Percentiles rank a stretch among this genome's conserved stretches.
phyloP scores from a whole-genome alignment of 1,284 basidiomycete genomes.

The Ustilago nuda region DNA sequence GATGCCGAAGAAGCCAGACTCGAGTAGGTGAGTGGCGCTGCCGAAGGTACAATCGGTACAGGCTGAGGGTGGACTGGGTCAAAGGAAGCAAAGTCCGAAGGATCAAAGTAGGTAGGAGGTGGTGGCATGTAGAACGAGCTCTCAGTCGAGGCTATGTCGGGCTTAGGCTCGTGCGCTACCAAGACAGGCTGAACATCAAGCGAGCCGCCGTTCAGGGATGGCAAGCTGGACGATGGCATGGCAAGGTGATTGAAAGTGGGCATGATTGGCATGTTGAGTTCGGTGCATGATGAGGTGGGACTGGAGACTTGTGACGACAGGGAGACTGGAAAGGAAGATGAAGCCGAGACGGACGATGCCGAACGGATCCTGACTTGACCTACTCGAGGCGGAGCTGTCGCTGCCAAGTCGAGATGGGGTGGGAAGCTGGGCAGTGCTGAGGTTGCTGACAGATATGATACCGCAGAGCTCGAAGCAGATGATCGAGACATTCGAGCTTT shows the following conservation, averaged over 20 bases:
- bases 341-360: constrained; percentile 29
- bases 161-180: background rate
- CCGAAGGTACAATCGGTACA: background rate
- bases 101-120: background rate
- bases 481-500: constrained; percentile 37
- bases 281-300: constrained; percentile 30
- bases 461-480: constrained; percentile 7
- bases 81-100: constrained; percentile 16
- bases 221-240: background rate
- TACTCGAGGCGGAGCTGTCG: constrained; percentile 1
- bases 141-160: constrained; percentile 4
- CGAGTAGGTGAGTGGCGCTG: constrained; percentile 26
- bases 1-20: constrained; percentile 16
- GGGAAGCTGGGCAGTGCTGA: constrained; percentile 11
- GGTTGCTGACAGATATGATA: constrained; percentile 10
- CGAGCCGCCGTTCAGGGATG: background rate
- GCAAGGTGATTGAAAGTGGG: constrained; percentile 12
- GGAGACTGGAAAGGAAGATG: constrained; percentile 15
- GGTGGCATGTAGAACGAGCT: constrained; percentile 5
- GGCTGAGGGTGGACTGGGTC: background rate
- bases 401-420: constrained; percentile 21
- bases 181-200: background rate
- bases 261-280: constrained; percentile 30
- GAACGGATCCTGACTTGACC: constrained; percentile 15
- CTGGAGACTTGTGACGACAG: constrained; percentile 29